These are phyloP conservation scores for Globisporangium spiculum DNA, from an alignment of 352 stramenopile genomes.

Conservation along the genomic window DNA sequence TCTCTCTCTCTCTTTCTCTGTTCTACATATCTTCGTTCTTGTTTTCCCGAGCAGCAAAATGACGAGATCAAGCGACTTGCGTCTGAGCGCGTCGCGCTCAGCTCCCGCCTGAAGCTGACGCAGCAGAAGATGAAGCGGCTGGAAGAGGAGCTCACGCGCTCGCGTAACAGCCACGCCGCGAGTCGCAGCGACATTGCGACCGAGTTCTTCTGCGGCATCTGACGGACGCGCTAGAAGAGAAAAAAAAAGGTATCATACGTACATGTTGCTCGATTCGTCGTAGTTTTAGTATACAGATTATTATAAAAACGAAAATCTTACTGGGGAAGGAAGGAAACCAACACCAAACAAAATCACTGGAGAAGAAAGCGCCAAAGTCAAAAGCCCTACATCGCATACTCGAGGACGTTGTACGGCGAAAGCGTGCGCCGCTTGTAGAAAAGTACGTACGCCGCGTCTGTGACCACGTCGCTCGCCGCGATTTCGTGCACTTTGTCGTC, in stretches of 20 bases:
- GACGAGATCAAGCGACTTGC: constrained; percentile 55
- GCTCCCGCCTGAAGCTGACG: constrained; percentile 41
- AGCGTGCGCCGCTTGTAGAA: constrained; percentile 88
- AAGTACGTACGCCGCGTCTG: constrained; percentile 88
- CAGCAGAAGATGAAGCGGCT: constrained; percentile 55
- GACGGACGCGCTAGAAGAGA: constrained; percentile 6
- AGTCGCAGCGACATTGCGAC: constrained; percentile 42
- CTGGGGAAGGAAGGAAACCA: not conserved
- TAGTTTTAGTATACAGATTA: constrained; percentile 7
- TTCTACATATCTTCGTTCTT: too few relatives aligned
- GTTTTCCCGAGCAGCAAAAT: constrained; percentile 24
- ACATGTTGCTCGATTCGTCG: not conserved
- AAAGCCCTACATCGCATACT: constrained; percentile 45
- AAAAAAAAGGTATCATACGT: not conserved
- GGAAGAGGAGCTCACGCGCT: constrained; percentile 56
- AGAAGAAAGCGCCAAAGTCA: not conserved
- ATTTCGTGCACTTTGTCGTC: constrained; percentile 82
- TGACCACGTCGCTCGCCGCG: constrained; percentile 61
- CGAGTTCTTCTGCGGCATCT: constrained; percentile 73
- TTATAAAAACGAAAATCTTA: constrained; percentile 9
- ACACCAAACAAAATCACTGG: not conserved
- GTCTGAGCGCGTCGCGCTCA: constrained; percentile 41
- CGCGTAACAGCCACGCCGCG: constrained; percentile 40
- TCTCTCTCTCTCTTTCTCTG: too few relatives aligned
- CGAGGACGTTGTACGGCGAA: constrained; percentile 67